Evolutionary conservation across 2,329 filamentous ascomycete species (phyloP).

Genomic region (Alternaria consortialis): DNA sequence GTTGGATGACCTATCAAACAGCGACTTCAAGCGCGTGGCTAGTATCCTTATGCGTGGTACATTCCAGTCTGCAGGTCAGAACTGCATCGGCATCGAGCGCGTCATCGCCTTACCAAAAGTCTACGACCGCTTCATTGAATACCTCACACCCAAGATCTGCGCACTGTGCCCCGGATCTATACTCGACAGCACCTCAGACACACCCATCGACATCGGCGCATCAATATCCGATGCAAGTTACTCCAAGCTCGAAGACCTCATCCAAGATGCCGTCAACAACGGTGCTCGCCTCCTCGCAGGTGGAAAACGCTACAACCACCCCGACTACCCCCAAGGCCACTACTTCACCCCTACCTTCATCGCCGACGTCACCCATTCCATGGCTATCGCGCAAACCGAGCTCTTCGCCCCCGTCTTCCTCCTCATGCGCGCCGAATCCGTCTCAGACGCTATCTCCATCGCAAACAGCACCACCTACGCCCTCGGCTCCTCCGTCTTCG

Average conservation of each 20-base stretch:
- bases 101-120: constrained; percentile 81
- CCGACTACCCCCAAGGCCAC: constrained; percentile 77
- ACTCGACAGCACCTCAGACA: constrained; percentile 57
- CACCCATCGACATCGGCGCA: constrained; percentile 80
- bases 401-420: constrained; percentile 93
- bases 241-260: constrained; percentile 75
- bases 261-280: constrained; percentile 77
- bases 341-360: constrained; percentile 94
- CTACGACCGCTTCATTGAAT: constrained; percentile 75
- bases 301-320: constrained; percentile 76
- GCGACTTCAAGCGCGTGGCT: constrained; percentile 72
- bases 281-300: constrained; percentile 86
- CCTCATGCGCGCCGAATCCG: constrained; percentile 76
- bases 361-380: constrained; percentile 83
- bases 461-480: constrained; percentile 88
- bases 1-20: constrained; percentile 77
- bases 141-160: constrained; percentile 77
- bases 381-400: constrained; percentile 89
- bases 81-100: constrained; percentile 96
- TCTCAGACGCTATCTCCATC: constrained; percentile 73
- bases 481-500: constrained; percentile 89
- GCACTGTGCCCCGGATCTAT: constrained; percentile 78
- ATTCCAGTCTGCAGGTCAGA: constrained; percentile 95
- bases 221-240: constrained; percentile 86
- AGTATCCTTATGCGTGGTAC: constrained; percentile 89